Evolutionary conservation across 257 asterid genomes (phyloP), one percentile per base, ranked within the genome.

Genomic region (Cinchona pubescens): DNA sequence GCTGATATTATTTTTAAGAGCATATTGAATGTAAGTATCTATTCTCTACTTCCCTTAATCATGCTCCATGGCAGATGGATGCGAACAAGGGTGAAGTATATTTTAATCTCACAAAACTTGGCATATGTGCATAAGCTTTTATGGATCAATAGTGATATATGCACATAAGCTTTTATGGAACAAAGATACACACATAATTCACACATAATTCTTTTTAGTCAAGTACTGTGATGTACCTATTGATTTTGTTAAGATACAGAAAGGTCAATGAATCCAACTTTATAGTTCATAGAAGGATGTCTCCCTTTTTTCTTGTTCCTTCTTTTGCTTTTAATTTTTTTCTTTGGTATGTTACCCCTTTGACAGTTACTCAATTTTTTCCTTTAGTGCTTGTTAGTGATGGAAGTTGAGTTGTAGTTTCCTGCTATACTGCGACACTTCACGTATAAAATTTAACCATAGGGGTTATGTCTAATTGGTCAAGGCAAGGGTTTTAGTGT

Each of bases 1-100:
- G 96, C 97, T 79, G 98, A 91, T 87, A 87, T 92, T 78, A 84
- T 91, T 73, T 95, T 85, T 74, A 88, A 84, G 82, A 91, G 96
- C 79, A 77, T 84, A 70, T 85, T 90, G 29, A 96, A 92, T 91
- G 99, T 92, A 85, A 91, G 99, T 81, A 42, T 83, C 71, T 58
- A 73, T 40, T 73, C 75, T n/a, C 75, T 25, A 59, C 38, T 23
- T 56, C 35, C 25, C 14, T 21, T 29, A 11, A 32, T 48, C n/a
- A n/a, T 42, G 65, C 9, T 43, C 63, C 43, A 32, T 49, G 27
- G 3, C 29, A 18, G 62, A 19, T n/a, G 51, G 19, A 21, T 21
- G 19, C 15, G 18, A 53, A 53, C 30, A 40, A 32, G 55, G 23
- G 35, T 59, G 81, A 59, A 73, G 23, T 70, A 14, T 40, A 21